Evolutionary conservation across 305 asterid genomes (phyloP).

Genomic region (Stenogyne calaminthoides): DNA sequence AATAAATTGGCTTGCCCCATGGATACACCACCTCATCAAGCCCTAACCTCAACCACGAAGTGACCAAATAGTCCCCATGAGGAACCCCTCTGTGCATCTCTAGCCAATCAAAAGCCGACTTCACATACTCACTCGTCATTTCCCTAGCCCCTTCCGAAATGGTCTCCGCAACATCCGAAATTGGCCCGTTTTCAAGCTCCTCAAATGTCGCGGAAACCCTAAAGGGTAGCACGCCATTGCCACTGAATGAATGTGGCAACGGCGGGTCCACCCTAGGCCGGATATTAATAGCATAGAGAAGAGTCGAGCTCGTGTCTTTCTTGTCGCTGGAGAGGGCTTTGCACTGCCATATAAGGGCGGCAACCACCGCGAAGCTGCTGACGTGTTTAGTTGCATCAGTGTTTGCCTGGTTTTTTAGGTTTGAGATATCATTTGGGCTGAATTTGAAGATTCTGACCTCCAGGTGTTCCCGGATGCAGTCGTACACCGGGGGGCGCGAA

Average conservation of each 20-base stretch:
- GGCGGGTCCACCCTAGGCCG: constrained; percentile 36
- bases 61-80: constrained; percentile 31
- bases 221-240: constrained; percentile 51
- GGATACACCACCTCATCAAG: constrained; percentile 58
- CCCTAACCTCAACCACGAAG: constrained; percentile 82
- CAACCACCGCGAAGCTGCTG: constrained; percentile 40
- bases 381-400: not conserved
- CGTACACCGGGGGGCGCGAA: constrained; percentile 37
- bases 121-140: not conserved
- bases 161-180: not conserved
- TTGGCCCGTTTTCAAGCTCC: constrained; percentile 32
- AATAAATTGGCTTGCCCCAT: constrained; percentile 70
- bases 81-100: too few species aligned
- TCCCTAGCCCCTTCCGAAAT: not conserved
- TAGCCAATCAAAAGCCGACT: too few species aligned
- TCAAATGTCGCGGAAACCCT: constrained; percentile 37
- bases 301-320: constrained; percentile 37
- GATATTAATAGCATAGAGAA: constrained; percentile 41
- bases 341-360: constrained; percentile 58
- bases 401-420: constrained; percentile 17
- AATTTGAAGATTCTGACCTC: constrained; percentile 28
- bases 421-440: not conserved
- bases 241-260: constrained; percentile 42
- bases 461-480: constrained; percentile 23
- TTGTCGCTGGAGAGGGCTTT: constrained; percentile 46